Evolutionary conservation across 139 green algal species (phyloP).

Genomic region (Tetradesmus lagerheimii): DNA sequence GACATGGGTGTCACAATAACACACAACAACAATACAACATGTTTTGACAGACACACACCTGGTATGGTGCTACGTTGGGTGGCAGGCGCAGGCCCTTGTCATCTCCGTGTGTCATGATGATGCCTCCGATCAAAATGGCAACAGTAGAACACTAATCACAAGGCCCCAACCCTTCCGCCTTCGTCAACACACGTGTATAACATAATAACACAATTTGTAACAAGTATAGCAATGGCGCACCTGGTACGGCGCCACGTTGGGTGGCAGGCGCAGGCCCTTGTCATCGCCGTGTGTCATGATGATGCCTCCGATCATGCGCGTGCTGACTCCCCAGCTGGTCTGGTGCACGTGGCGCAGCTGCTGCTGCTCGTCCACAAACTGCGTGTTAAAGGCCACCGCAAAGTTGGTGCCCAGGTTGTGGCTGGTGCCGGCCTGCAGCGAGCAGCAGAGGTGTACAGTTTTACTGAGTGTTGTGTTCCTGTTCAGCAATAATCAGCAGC

Average conservation of each 20-base stretch:
- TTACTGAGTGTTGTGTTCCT: too few species aligned
- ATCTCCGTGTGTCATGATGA: constrained; percentile 99
- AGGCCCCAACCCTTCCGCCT: too few species aligned
- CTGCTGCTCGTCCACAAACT: constrained; percentile 75
- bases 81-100: constrained; percentile 94
- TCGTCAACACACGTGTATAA: not conserved
- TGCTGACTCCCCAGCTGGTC: constrained; percentile 94
- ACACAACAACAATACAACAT: too few species aligned
- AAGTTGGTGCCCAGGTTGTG: constrained; percentile 99
- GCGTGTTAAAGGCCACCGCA: constrained; percentile 83
- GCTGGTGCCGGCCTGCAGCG: constrained; percentile 90
- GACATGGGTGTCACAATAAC: too few species aligned
- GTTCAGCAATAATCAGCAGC: too few species aligned
- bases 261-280: constrained; percentile 91
- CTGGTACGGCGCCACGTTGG: constrained; percentile 92
- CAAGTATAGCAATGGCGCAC: constrained; percentile 50
- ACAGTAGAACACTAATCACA: too few species aligned
- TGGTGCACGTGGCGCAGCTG: constrained; percentile 90
- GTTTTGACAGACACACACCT: constrained; percentile 69
- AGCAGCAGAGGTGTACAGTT: constrained; percentile 10
- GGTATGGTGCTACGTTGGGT: constrained; percentile 89
- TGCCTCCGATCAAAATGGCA: constrained; percentile 75
- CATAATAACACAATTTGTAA: not conserved
- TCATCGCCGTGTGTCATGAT: constrained; percentile 99
- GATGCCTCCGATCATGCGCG: constrained; percentile 94